Evolutionary conservation across 805 yeast genomes (phyloP).

Genomic region (Metschnikowia picachoensis): DNA sequence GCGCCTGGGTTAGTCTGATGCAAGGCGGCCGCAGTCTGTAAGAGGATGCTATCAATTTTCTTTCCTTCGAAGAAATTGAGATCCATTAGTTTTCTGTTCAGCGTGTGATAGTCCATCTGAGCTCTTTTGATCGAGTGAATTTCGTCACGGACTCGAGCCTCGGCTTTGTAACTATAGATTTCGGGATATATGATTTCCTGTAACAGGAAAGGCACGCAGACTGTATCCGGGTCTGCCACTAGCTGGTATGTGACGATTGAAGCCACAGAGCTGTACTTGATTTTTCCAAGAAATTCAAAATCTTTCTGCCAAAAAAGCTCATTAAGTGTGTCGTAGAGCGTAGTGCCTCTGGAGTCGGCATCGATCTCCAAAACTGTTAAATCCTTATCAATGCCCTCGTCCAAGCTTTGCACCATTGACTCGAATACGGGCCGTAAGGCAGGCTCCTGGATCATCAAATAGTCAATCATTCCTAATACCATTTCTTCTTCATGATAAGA

Average conservation of each 20-base stretch:
- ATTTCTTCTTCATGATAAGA: constrained; percentile 21
- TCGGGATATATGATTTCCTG: constrained; percentile 35
- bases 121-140: constrained; percentile 19
- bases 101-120: constrained; percentile 17
- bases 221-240: constrained; percentile 24
- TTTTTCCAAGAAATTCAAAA: constrained; percentile 25
- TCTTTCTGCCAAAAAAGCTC: constrained; percentile 36
- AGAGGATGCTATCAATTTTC: constrained; percentile 26
- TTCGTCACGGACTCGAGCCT: constrained; percentile 18
- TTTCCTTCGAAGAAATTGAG: constrained; percentile 40
- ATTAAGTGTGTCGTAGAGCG: constrained; percentile 32
- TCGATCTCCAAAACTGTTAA: constrained; percentile 33
- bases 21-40: constrained; percentile 21
- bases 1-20: constrained; percentile 19
- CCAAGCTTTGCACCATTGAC: constrained; percentile 27
- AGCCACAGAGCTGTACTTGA: constrained; percentile 26
- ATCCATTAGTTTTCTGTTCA: constrained; percentile 27
- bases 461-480: constrained; percentile 17
- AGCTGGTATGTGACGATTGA: constrained; percentile 31
- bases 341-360: constrained; percentile 22
- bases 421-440: constrained; percentile 19
- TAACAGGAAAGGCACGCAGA: constrained; percentile 22
- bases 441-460: constrained; percentile 15
- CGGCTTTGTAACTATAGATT: constrained; percentile 25
- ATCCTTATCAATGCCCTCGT: constrained; percentile 23